Base-by-base conservation (phyloP, 176 grass and related monocot genomes). In the Oryza glaberrima region DNA sequence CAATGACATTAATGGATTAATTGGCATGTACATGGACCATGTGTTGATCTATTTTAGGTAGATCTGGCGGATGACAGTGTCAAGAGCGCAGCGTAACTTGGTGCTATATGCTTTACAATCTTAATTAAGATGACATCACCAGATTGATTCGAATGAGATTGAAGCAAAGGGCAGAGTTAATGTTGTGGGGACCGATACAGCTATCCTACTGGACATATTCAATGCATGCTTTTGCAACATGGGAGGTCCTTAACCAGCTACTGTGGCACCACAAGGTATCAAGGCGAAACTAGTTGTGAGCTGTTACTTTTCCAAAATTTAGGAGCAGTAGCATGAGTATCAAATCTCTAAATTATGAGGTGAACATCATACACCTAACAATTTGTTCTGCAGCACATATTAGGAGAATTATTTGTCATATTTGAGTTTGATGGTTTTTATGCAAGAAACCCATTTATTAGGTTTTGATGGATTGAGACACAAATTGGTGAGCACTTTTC, bases 171-270 rank as follows among this genome's bases (percentile, higher is more conserved):
- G 72, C 70, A 82, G 74, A 80, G 82, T 88, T 89, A 87, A 86
- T 86, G 69, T 46, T 52, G 34, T 75, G 76, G 76, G 94, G 91
- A 93, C 88, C 88, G 74, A 80, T 91, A 77, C 91, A 96, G 82
- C 88, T 83, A 89, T 84, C 86, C 40, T 78, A 74, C 71, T 86
- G 79, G 88, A 89, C 58, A 82, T 91, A 88, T 96, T 96, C 75
- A 89, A 85, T 95, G 88, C 88, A 72, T 77, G 76, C 88, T 93
- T 95, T 95, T 85, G 82, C 76, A 78, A 77, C 88, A 92, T 85
- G 86, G 73, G 76, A 90, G 83, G 81, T 78, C 80, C 83, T 92
- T 94, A 90, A 90, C 67, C 83, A 83, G 86, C 82, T 88, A 78
- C 49, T 72, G 74, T 77, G 83, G 70, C 81, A 87, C 68, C 66